A percentile compares a stretch with the other conserved stretches of the same genome.
phyloP scores from a whole-genome alignment of 768 basidiomycete species.

The Chalciporus piperatus region DNA sequence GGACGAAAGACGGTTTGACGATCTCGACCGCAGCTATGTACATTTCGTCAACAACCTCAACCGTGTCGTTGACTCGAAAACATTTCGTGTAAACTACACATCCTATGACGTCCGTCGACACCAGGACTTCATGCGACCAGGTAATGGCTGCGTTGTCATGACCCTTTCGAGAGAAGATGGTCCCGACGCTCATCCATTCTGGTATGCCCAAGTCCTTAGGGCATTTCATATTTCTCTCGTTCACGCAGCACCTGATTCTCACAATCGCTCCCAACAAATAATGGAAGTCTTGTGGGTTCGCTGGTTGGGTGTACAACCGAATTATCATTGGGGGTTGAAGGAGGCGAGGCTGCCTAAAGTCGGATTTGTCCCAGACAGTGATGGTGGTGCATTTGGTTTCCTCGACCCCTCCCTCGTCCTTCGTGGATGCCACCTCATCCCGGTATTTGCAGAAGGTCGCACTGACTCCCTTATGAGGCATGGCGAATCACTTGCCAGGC shows the following conservation, averaged over 20 bases:
- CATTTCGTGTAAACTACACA: conserved; percentile 21
- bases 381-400: conserved; percentile 36
- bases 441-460: conserved; percentile 29
- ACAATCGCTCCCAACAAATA: not conserved
- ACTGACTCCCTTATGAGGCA: no score
- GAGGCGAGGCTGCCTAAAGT: conserved; percentile 26
- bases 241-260: no score
- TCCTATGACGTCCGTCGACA: conserved; percentile 22
- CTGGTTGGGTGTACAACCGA: conserved; percentile 34
- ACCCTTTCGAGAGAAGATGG: conserved; percentile 12
- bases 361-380: conserved; percentile 30
- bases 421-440: conserved; percentile 30
- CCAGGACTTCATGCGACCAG: conserved; percentile 2
- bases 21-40: no score
- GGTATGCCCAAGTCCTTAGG: conserved; percentile 25
- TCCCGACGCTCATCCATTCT: conserved; percentile 11
- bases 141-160: conserved; percentile 22
- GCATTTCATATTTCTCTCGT: no score
- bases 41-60: no score
- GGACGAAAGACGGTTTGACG: no score
- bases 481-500: no score
- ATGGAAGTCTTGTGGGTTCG: conserved; percentile 38
- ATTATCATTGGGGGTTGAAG: conserved; percentile 12
- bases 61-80: no score
- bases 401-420: conserved; percentile 29